These are phyloP conservation scores for Vanilla planifolia DNA, from an alignment of 106 monocot species.

Conservation along the genomic window DNA sequence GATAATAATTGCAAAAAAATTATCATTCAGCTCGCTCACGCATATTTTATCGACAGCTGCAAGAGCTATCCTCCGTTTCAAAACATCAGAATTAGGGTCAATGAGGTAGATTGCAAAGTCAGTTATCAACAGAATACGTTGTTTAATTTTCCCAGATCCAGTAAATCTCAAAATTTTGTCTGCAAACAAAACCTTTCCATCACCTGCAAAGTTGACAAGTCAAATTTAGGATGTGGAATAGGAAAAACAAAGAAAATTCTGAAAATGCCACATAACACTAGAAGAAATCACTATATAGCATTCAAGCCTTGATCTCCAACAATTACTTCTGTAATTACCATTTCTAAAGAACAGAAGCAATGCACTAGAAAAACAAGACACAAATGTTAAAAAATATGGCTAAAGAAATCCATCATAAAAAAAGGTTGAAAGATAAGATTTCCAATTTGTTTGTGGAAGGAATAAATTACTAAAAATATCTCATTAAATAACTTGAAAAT, in stretches of 20 bases:
- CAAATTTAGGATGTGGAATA: not conserved
- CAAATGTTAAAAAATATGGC: no score
- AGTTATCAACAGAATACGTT: constrained; percentile 69
- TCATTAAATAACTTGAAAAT: no score
- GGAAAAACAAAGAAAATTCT: not conserved
- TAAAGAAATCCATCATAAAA: no score
- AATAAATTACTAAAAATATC: no score
- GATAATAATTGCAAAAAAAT: constrained; percentile 81
- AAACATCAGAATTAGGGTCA: constrained; percentile 61
- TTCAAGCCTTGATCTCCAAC: not conserved
- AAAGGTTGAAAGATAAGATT: no score
- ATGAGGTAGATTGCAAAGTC: constrained; percentile 84
- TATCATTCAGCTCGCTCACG: constrained; percentile 73
- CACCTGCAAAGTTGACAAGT: constrained; percentile 41
- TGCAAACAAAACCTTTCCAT: constrained; percentile 77
- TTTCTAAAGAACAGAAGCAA: not conserved
- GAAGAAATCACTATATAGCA: not conserved
- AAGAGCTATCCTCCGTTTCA: constrained; percentile 80
- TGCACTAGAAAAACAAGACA: no score
- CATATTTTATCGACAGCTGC: constrained; percentile 70
- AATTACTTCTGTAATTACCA: not conserved
- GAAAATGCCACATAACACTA: not conserved
- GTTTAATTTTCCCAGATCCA: constrained; percentile 88
- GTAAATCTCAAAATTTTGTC: constrained; percentile 85
- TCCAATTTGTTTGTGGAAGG: no score